Percentiles rank a stretch among this genome's conserved stretches.
Evolutionary conservation across 78 protist species (phyloP).

Genomic region (Mastigamoeba balamuthi): DNA sequence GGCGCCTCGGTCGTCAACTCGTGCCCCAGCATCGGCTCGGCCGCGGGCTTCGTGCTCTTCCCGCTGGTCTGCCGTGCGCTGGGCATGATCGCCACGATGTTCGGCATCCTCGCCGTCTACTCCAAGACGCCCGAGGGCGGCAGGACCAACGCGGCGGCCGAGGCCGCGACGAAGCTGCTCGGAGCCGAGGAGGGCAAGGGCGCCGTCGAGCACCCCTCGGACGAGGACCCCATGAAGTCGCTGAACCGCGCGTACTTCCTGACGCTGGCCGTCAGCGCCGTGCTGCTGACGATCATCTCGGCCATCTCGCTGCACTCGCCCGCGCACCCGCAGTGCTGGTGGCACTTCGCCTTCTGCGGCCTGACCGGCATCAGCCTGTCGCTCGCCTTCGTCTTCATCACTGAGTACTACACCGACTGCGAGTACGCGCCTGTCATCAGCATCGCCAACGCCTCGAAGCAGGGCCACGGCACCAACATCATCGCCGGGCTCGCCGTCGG

Average conservation of each 20-base stretch:
- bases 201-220: too few relatives aligned
- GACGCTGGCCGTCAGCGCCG: conserved; percentile 2
- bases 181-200: too few relatives aligned
- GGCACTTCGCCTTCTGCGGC: conserved; percentile 38
- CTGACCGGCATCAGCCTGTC: conserved; percentile 24
- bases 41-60: conserved; percentile 21
- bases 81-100: conserved; percentile 1
- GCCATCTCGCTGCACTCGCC: conserved; percentile 8
- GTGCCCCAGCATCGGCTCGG: background rate
- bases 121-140: background rate
- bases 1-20: background rate
- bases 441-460: conserved; percentile 13
- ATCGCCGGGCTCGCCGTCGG: conserved; percentile 62
- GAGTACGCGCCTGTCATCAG: conserved; percentile 14
- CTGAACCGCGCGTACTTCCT: conserved; percentile 21
- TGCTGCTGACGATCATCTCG: background rate
- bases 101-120: background rate
- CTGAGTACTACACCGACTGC: conserved; percentile 45
- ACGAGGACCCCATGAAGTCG: background rate
- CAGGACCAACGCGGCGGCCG: too few relatives aligned
- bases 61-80: conserved; percentile 34
- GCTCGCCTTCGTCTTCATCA: conserved; percentile 15
- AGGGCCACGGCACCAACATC: conserved; percentile 60
- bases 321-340: conserved; percentile 18
- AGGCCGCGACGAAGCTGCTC: too few relatives aligned